Conservation (phyloP, 2,329 filamentous ascomycete genomes). For the Ilyonectria destructans region DNA sequence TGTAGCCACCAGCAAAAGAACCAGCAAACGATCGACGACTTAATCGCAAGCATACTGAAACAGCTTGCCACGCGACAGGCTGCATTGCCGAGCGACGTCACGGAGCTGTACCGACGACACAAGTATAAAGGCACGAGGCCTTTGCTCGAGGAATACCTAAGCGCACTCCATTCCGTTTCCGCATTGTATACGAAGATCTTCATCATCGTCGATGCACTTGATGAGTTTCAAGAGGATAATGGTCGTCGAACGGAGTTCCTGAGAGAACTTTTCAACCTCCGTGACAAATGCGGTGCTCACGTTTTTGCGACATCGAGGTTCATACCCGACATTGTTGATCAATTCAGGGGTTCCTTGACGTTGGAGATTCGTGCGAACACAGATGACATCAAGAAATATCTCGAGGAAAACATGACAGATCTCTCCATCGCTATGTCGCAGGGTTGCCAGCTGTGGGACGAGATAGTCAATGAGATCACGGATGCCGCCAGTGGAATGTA, state of each 20-base stretch:
- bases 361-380: constrained; percentile 37
- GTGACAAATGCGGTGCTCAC: constrained; percentile 19
- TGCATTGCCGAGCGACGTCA: neutral
- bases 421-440: too few species aligned
- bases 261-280: constrained; percentile 11
- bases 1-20: constrained; percentile 50
- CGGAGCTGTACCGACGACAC: neutral
- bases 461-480: too few species aligned
- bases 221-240: constrained; percentile 35
- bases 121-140: neutral
- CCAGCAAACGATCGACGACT: constrained; percentile 42
- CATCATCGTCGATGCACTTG: constrained; percentile 47
- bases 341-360: neutral
- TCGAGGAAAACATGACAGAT: too few species aligned
- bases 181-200: constrained; percentile 23
- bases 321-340: constrained; percentile 26
- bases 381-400: constrained; percentile 34
- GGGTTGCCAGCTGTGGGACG: too few species aligned
- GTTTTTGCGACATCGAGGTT: constrained; percentile 45
- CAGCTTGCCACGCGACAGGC: constrained; percentile 49
- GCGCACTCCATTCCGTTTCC: neutral
- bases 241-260: constrained; percentile 11
- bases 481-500: too few species aligned
- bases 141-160: neutral
- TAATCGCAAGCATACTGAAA: constrained; percentile 52